Evolutionary conservation across 768 basidiomycete genomes (phyloP), one percentile per base, ranked within the genome.

Genomic region (Russula compacta): DNA sequence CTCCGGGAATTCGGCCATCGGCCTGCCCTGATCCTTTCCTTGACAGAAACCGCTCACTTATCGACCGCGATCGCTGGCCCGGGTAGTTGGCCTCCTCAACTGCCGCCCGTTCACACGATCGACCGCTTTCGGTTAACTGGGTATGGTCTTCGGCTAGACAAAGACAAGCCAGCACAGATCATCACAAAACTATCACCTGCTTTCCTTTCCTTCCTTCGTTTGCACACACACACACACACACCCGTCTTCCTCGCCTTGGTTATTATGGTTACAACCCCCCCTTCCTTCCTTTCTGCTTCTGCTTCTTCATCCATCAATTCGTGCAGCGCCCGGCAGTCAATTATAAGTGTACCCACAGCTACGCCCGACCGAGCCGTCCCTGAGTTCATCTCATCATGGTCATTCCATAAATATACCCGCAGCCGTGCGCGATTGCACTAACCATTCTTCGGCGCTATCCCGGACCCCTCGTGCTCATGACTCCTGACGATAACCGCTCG

Each of bases 11-110:
- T n/a, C 40, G 61, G 61, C 52, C 14, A 43, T 21, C 32, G 8
- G 19, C 36, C 39, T 51, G 48, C 58, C 62, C 62, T 64, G 61
- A 66, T 64, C 64, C 59, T 48, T 61, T 33, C 55, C 50, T 56
- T 64, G 62, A 64, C 63, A 64, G 63, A 66, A 66, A 50, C 60
- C 64, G 64, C 64, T 48, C 62, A 55, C 14, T 54, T 44, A 42
- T 38, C 35, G 35, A 36, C 48, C 9, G 21, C 15, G 2, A 29
- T 33, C 33, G 6, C 6, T 9, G 3, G 2, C 36, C 53, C 61
- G 14, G 64, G 61, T 39, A 29, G 1, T 19, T 52, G 61, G 61
- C 51, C 8, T 1, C 8, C 15, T 9, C 48, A 53, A 40, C 46
- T 56, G 50, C 55, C 60, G 61, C 61, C 56, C 56, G 24, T 63